Conservation (phyloP, 2,329 filamentous ascomycete genomes). For the Parafenestella ontariensis region DNA sequence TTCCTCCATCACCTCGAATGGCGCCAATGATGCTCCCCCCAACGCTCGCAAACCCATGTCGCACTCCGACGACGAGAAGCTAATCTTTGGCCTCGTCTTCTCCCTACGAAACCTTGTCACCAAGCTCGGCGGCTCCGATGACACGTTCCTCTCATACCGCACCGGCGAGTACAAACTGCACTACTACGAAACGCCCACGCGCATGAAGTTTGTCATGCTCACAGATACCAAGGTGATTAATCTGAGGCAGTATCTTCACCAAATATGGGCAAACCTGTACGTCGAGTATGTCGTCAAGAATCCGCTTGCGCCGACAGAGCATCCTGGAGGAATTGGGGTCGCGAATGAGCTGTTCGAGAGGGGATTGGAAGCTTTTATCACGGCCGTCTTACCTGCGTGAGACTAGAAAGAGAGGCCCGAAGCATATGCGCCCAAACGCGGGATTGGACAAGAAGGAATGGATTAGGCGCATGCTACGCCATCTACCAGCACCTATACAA, state of each 20-base stretch:
- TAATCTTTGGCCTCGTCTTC: conserved; percentile 97
- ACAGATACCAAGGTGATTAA: conserved; percentile 89
- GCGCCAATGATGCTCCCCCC: conserved; percentile 33
- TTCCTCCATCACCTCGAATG: conserved; percentile 55
- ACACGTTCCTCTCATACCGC: conserved; percentile 89
- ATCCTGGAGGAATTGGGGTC: conserved; percentile 67
- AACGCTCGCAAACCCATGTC: conserved; percentile 53
- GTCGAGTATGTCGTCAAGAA: conserved; percentile 86
- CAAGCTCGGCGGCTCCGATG: conserved; percentile 91
- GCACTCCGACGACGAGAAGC: conserved; percentile 86
- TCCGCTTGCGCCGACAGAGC: conserved; percentile 66
- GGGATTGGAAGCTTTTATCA: conserved; percentile 78
- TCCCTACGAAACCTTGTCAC: conserved; percentile 95
- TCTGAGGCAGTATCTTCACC: conserved; percentile 92
- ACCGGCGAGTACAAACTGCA: conserved; percentile 97
- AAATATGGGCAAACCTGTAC: conserved; percentile 98
- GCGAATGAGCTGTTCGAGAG: conserved; percentile 71
- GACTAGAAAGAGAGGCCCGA: background rate
- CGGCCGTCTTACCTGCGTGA: conserved; percentile 50
- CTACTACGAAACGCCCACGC: conserved; percentile 97
- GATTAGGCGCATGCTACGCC: background rate
- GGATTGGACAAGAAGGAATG: background rate
- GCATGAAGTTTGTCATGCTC: conserved; percentile 94
- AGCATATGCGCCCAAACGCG: background rate
- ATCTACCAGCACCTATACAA: too few relatives aligned